Percentiles rank a stretch among this genome's conserved stretches.
Conservation (phyloP, 176 grass and related monocot species). For the Zoysia pacifica region DNA sequence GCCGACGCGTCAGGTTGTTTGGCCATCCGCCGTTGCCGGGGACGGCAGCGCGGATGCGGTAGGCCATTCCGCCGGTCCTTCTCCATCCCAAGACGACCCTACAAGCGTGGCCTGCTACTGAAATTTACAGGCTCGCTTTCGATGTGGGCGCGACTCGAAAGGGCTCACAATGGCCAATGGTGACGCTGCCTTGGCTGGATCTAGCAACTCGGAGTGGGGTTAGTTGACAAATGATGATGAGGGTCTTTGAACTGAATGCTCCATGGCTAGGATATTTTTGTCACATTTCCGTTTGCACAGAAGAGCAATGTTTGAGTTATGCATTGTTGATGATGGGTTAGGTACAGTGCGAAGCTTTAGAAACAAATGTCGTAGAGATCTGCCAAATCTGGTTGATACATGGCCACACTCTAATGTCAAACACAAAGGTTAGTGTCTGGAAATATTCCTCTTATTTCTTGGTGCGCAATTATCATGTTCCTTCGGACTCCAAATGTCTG, state of each 20-base stretch:
- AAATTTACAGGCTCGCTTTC: slow-evolving; percentile 33
- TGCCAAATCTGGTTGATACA: background rate
- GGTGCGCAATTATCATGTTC: background rate
- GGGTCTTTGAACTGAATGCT: background rate
- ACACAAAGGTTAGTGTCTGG: background rate
- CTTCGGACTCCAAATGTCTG: background rate
- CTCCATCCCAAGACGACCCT: background rate
- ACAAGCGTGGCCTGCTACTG: background rate
- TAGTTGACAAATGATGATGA: background rate
- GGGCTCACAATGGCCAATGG: background rate
- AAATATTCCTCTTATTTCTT: background rate
- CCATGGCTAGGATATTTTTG: background rate
- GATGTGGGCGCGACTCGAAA: slow-evolving; percentile 31
- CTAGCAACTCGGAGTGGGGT: background rate
- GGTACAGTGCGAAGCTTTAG: background rate
- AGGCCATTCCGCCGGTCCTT: too few species aligned
- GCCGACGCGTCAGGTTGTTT: background rate
- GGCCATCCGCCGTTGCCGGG: too few species aligned
- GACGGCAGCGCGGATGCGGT: too few species aligned
- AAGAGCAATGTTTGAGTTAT: too few species aligned
- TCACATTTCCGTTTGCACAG: too few species aligned
- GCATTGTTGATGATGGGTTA: too few species aligned
- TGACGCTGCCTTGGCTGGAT: slow-evolving; percentile 7
- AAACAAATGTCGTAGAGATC: background rate
- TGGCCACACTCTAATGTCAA: background rate